Evolutionary conservation across 306 rosid species (phyloP).

Genomic region (Aeschynomene evenia): DNA sequence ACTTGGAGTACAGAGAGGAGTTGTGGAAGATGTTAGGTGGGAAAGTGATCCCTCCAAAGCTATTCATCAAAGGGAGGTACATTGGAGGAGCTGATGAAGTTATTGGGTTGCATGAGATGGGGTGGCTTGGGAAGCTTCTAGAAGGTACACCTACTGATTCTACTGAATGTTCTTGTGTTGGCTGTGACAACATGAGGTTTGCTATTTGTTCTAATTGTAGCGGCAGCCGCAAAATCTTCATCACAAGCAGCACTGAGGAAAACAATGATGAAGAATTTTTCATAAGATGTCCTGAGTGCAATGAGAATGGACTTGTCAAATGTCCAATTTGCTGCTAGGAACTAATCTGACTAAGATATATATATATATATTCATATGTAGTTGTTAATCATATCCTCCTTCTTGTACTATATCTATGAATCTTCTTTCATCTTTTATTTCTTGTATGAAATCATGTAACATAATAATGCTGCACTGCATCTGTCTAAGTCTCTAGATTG

Average conservation of each 20-base stretch:
- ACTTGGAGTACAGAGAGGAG: conserved; percentile 80
- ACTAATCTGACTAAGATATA: conserved; percentile 16
- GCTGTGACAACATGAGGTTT: conserved; percentile 66
- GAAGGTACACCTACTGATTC: conserved; percentile 57
- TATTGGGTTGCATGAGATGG: conserved; percentile 76
- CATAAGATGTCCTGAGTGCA: conserved; percentile 68
- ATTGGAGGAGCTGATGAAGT: conserved; percentile 97
- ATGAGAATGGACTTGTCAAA: conserved; percentile 85
- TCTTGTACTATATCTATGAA: not conserved
- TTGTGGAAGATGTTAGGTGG: conserved; percentile 64
- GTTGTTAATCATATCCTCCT: not conserved
- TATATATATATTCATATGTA: too few species aligned
- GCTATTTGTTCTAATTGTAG: conserved; percentile 64
- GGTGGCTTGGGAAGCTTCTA: conserved; percentile 67
- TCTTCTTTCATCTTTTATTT: not conserved
- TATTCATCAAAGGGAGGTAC: conserved; percentile 84
- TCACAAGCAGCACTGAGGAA: conserved; percentile 28
- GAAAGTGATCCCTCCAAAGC: conserved; percentile 80
- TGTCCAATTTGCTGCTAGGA: conserved; percentile 67
- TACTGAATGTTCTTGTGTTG: conserved; percentile 45
- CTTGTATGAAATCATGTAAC: not conserved
- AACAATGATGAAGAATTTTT: conserved; percentile 24
- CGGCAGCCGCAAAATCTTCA: conserved; percentile 72
- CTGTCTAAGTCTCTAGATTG: too few species aligned
- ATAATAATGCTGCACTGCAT: not conserved